Evolutionary conservation across 805 yeast species (phyloP), one percentile per base, ranked within the genome.

Genomic region (Torulaspora indica): DNA sequence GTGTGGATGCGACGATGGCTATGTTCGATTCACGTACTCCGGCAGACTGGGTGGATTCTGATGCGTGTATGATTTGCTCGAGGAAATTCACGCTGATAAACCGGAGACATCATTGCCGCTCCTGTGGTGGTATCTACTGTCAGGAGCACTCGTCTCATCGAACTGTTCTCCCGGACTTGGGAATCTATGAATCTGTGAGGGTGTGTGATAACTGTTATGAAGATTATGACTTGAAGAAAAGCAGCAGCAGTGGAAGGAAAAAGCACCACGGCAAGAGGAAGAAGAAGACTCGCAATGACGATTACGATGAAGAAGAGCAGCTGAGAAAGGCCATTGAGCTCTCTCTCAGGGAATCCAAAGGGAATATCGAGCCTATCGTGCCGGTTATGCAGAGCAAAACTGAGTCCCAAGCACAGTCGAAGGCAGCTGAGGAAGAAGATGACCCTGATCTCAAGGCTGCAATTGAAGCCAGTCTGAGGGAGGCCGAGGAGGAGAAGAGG

Each of bases 11-110:
- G 8, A 40, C 37, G 12, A 66, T 75, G 37, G 64, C 68, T 18
- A 79, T 90, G 62, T 78, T 91, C 38, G 97, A 91, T 56, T 78
- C 96, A 1, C 84, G 80, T 49, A 90, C 90, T 4, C 97, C 98
- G 1, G 98, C 98, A 0, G 97, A 89, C 55, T 93, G 98, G 98
- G 82, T 85, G 17, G 98, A 93, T 58, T 84, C 90, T 8, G 95
- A 88, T 55, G 87, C 87, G 3, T 93, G 98, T 65, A 90, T 93
- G 97, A 79, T 87, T 43, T 88, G 97, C 54, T 88, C 95, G 40
- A 78, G 74, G 33, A 69, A 81, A 12, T 93, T 93, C 60, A 72
- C 93, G 1, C 75, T 91, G 60, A 69, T 90, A 48, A 89, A 86
- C 62, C 75, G 98, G 58, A 89, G 91, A 62, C 98, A 93, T 64